A percentile compares a stretch with the other conserved stretches of the same genome.
Conservation (phyloP, 2,329 filamentous ascomycete species). For the Nemania diffusa region DNA sequence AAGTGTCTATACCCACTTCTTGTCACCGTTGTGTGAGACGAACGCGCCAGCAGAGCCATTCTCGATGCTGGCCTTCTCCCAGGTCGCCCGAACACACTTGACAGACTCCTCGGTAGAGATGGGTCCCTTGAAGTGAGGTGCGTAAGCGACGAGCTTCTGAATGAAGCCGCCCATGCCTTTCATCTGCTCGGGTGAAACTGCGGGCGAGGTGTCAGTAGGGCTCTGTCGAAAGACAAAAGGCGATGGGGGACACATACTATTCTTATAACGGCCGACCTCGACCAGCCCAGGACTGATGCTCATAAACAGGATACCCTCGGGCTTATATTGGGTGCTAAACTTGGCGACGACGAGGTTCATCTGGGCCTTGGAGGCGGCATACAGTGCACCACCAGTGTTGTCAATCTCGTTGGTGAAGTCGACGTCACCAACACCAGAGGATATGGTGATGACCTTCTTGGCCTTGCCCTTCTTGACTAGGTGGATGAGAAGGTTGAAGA, state of each 20-base stretch:
- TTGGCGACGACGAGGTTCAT: slow-evolving; percentile 33
- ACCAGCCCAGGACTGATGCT: slow-evolving; percentile 9
- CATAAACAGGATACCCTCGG: slow-evolving; percentile 7
- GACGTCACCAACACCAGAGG: no score
- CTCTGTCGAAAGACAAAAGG: no score
- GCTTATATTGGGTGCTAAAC: slow-evolving; percentile 10
- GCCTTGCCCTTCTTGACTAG: slow-evolving; percentile 60
- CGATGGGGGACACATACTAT: no score
- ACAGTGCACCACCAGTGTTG: slow-evolving; percentile 51
- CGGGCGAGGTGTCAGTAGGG: no score
- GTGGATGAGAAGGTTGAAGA: slow-evolving; percentile 64
- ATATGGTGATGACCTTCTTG: slow-evolving; percentile 50
- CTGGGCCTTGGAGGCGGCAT: slow-evolving; percentile 54
- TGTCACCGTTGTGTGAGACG: slow-evolving; percentile 9
- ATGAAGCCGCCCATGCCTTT: background rate
- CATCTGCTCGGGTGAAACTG: slow-evolving; percentile 10
- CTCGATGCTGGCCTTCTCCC: slow-evolving; percentile 10
- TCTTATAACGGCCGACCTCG: background rate
- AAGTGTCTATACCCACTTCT: slow-evolving; percentile 20
- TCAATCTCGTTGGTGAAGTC: no score
- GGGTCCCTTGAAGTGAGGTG: slow-evolving; percentile 10
- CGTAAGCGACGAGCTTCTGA: background rate
- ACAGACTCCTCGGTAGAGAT: background rate
- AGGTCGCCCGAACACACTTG: background rate
- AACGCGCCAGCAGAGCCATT: slow-evolving; percentile 1